Evolutionary conservation across 148 eudicot genomes (phyloP), one percentile per base, ranked within the genome.

Genomic region (Heliamphora exappendiculata): DNA sequence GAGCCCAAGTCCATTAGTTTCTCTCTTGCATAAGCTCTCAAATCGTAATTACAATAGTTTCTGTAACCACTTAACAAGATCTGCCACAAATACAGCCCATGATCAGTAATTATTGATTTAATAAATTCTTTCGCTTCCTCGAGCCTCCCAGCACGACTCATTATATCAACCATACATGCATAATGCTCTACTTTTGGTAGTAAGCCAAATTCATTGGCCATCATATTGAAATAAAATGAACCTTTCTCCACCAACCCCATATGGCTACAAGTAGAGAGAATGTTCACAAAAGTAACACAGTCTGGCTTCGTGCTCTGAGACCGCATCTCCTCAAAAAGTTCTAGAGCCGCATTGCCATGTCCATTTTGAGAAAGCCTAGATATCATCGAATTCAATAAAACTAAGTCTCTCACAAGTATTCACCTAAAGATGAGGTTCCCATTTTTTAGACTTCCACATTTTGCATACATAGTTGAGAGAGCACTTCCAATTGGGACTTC

Each of bases 11-110:
- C 86, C 90, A 89, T 85, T 55, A 89, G 19, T 41, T 77, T 87
- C 76, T 89, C 92, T 37, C 92, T 90, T 31, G 90, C 90, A 84
- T 89, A 87, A n/a, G 88, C 90, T 81, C 92, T 90, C 72, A 89
- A 67, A 75, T 85, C 90, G 76, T 85, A 87, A 67, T 85, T 74
- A 39, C 82, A 73, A 69, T 85, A 78, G 75, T 85, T 89, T 45
- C 82, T 72, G 75, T 88, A 89, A 58, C 87, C 90, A 84, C 92
- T 81, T 70, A 89, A 80, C 65, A 89, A 72, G 64, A 85, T 84
- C 50, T 88, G 80, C 92, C 92, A 89, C 53, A 89, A 76, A 78
- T 87, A 82, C 79, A 83, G 81, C 2, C 88, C 92, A 76, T 89
- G 92, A n/a, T 87, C 88, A 36, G 83, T 33, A 41, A 75, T 80